Evolutionary conservation across 192 early-diverging fungal species (phyloP), one percentile per base, ranked within the genome.

Genomic region (Coemansia reversa): DNA sequence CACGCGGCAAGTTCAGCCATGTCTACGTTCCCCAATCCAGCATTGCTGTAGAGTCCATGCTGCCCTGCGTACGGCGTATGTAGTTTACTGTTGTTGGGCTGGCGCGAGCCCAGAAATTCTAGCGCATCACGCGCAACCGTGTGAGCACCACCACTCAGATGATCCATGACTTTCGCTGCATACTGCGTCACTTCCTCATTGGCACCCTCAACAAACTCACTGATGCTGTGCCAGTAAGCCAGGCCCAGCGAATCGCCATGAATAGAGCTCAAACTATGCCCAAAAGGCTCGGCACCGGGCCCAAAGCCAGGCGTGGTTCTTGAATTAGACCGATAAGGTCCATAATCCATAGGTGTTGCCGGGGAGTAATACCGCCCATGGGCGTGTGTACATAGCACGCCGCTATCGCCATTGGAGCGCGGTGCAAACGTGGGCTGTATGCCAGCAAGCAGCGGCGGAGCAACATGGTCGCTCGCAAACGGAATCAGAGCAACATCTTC

Each of bases 201-300:
- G 2, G 72, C 70, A 5, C 76, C 82, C 6, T 70, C 74, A 29
- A 75, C 67, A 65, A 83, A 83, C 16, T 69, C 67, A 62, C 68
- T 56, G 57, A 79, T 35, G 65, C 82, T 83, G 58, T 58, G 62
- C 76, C 72, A 72, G 62, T 83, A 83, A 20, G 82, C 76, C 57
- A 75, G 52, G 9, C 82, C 82, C 53, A 78, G 27, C 2, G 63
- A 32, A 22, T 79, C 74, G 35, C 74, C 76, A 28, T 75, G 63
- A 24, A 74, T 58, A 8, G 64, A 22, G 28, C 62, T 60, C 62
- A 83, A 55, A 14, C 53, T 35, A 33, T 22, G 55, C 12, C 42
- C 58, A 12, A 52, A 16, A 16, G 35, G 28, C 47, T 50, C 33
- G 12, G 53, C 25, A 39, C 33, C 42, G 30, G 28, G 55, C 3